Evolutionary conservation across 1,284 basidiomycete genomes (phyloP).

Genomic region (Pholiota adiposa): DNA sequence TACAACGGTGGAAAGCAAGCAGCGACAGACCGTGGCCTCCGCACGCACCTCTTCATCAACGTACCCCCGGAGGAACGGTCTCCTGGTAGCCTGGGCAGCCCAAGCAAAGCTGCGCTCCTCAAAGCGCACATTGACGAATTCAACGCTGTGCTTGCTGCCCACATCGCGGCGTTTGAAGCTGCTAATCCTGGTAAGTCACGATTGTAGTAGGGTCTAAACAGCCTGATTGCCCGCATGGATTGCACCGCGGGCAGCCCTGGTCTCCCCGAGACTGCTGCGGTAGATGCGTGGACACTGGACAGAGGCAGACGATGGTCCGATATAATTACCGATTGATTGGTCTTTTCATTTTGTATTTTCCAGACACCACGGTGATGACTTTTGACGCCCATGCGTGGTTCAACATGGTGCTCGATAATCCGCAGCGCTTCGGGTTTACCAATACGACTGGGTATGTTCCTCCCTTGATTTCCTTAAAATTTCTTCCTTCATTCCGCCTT

Average conservation of each 20-base stretch:
- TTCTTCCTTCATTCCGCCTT: background rate
- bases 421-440: conserved; percentile 46
- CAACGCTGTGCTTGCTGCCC: conserved; percentile 44
- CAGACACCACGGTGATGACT: conserved; percentile 44
- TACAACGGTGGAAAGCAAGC: conserved; percentile 8
- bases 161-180: conserved; percentile 39
- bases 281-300: too few species aligned
- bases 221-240: background rate
- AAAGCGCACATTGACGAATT: conserved; percentile 45
- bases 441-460: conserved; percentile 50
- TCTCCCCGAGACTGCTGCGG: too few species aligned
- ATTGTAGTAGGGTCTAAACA: background rate
- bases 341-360: background rate
- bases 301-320: background rate
- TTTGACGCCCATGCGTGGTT: conserved; percentile 59
- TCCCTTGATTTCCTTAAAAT: too few species aligned
- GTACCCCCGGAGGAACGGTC: conserved; percentile 56
- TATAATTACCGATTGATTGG: background rate
- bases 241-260: background rate
- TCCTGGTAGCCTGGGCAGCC: conserved; percentile 39
- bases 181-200: conserved; percentile 35
- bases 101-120: conserved; percentile 36
- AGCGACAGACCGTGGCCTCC: conserved; percentile 48
- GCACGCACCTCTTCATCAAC: conserved; percentile 56
- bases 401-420: conserved; percentile 47